Percentiles rank a stretch among this genome's conserved stretches.
phyloP scores from a whole-genome alignment of 257 asterid genomes.

The Nicotiana paniculata region DNA sequence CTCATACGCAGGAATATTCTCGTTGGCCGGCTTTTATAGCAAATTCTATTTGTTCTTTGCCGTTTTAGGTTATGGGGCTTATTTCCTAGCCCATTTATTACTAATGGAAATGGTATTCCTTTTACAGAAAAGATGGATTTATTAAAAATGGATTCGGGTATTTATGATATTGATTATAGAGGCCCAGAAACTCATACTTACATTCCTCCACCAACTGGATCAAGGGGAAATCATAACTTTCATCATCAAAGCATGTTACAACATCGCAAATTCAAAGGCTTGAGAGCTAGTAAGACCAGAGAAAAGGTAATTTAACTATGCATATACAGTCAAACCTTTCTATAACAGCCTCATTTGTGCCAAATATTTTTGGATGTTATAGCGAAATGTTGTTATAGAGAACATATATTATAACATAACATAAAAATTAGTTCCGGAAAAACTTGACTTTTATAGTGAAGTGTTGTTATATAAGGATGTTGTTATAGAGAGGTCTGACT shows the following conservation, averaged over 20 bases:
- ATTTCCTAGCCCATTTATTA: background rate
- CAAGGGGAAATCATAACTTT: slow-evolving; percentile 21
- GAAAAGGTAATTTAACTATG: slow-evolving; percentile 3
- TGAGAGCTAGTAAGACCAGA: background rate
- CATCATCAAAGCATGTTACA: slow-evolving; percentile 21
- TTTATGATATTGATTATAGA: slow-evolving; percentile 45
- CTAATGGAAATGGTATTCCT: background rate
- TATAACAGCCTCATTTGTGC: no score
- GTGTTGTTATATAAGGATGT: no score
- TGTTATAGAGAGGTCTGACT: no score
- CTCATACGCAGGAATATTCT: no score
- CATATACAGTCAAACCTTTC: background rate
- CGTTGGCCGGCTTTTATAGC: no score
- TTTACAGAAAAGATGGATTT: slow-evolving; percentile 27
- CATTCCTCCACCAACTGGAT: slow-evolving; percentile 41
- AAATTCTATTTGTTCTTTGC: no score
- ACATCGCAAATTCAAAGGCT: slow-evolving; percentile 23
- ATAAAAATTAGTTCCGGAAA: no score
- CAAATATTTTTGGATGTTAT: no score
- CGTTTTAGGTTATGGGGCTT: no score
- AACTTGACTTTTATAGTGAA: no score
- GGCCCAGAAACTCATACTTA: slow-evolving; percentile 53
- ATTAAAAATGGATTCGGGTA: slow-evolving; percentile 24
- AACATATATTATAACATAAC: no score
- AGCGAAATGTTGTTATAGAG: no score